A percentile compares a stretch with the other conserved stretches of the same genome.
Evolutionary conservation across 139 green algal genomes (phyloP).

Genomic region (Coelastrella sp.): DNA sequence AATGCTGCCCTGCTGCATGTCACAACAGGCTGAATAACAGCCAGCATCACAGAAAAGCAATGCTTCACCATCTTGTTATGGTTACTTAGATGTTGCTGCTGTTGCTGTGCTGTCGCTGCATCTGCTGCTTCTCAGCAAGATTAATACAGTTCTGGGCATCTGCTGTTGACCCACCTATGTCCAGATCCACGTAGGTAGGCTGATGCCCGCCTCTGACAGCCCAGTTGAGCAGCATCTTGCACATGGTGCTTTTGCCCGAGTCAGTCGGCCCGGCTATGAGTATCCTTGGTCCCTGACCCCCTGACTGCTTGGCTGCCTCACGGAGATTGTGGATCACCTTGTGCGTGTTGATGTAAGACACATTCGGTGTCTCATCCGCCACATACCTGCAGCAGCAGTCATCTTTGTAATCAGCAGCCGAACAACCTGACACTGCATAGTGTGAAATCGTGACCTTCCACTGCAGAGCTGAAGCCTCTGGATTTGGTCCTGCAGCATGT

Average conservation of each 20-base stretch:
- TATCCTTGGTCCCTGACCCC: slow-evolving; percentile 59
- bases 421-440: not conserved
- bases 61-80: no score
- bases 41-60: no score
- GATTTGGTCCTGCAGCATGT: not conserved
- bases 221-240: slow-evolving; percentile 90
- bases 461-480: not conserved
- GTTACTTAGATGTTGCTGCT: no score
- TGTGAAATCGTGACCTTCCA: not conserved
- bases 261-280: slow-evolving; percentile 89
- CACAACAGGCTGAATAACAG: no score
- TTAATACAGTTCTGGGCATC: not conserved
- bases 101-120: no score
- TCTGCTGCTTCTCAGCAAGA: no score
- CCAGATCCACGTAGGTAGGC: slow-evolving; percentile 88
- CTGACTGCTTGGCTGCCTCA: slow-evolving; percentile 37
- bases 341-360: slow-evolving; percentile 86
- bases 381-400: slow-evolving; percentile 71
- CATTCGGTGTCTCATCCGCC: slow-evolving; percentile 86
- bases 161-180: slow-evolving; percentile 77
- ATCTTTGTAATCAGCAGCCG: not conserved
- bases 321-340: slow-evolving; percentile 70
- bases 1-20: no score
- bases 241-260: slow-evolving; percentile 89
- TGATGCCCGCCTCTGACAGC: slow-evolving; percentile 77